Base-by-base conservation (phyloP, 352 stramenopile species). In the Phytopythium ostracodes region DNA sequence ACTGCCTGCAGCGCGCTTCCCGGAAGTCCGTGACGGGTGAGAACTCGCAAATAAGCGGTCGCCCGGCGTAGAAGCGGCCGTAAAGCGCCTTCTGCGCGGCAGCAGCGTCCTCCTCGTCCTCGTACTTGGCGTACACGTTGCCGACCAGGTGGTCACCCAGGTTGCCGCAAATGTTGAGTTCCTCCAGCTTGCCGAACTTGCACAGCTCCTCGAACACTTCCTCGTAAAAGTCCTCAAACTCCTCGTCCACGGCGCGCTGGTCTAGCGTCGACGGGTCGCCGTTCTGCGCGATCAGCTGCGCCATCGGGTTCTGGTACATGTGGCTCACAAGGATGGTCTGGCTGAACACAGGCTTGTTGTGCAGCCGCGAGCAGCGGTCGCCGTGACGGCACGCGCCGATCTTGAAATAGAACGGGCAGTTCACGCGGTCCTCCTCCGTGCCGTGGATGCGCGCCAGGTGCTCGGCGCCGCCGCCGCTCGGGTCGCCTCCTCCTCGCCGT, bases 321-420 rank as follows among this genome's bases (percentile, higher is more conserved):
- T 99, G 96, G 67, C 97, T 98, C 65, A 99, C 84, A 27, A 99
- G 75, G 54, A 99, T 96, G 4, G 98, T 99, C 70, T 98, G 96
- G 50, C 88, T 98, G 73, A 99, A 99, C 27, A 98, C 96, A 5
- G 98, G 98, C 70, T 98, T 98, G 83, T 99, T 98, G 73, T 99
- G 98, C 66, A 98, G 81, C 43, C 98, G 89, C 53, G 94, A 99
- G 78, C 98, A 99, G 18, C 96, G 90, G 71, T 99, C 98, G 18
- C 97, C 97, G 68, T 99, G 98, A n/a, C 98, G 88, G 70, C 98
- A 99, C 27, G 97, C 97, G 36, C 98, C 98, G 53, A 99, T 99
- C 87, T 99, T 99, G 80, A 99, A 99, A 79, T 99, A 99, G 77
- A 99, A 99, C 52, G 98, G 97, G 76, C 98, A 99, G 80, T 99